A percentile compares a stretch with the other conserved stretches of the same genome.
Evolutionary conservation across 768 basidiomycete species (phyloP).

Genomic region (Boletus pseudopeckii): DNA sequence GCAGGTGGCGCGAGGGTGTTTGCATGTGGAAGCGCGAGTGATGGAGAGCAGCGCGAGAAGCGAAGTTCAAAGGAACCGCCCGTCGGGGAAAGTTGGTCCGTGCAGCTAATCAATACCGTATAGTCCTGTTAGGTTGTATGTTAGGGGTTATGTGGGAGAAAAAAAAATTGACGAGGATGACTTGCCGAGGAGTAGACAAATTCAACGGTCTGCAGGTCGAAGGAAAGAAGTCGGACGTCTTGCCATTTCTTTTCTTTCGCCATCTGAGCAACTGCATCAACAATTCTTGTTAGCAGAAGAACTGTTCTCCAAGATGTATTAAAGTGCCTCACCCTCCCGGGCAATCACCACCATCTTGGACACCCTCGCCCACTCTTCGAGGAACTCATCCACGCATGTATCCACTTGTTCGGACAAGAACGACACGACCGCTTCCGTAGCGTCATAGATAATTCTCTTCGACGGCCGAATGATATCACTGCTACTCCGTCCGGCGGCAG

Average conservation of each 20-base stretch:
- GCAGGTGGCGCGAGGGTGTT: slow-evolving; percentile 24
- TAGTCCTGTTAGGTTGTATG: slow-evolving; percentile 66
- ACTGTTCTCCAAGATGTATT: not conserved
- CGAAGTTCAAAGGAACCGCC: slow-evolving; percentile 72
- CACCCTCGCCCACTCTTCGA: slow-evolving; percentile 90
- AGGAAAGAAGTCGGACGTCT: slow-evolving; percentile 80
- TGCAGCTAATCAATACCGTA: slow-evolving; percentile 73
- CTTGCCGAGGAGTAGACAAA: slow-evolving; percentile 71
- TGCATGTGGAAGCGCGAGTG: slow-evolving; percentile 4
- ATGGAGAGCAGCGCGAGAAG: slow-evolving; percentile 51
- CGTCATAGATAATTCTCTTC: slow-evolving; percentile 87
- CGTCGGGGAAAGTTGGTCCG: slow-evolving; percentile 64
- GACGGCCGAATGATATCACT: slow-evolving; percentile 72
- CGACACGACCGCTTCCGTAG: slow-evolving; percentile 81
- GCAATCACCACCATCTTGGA: slow-evolving; percentile 95
- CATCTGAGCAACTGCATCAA: slow-evolving; percentile 71
- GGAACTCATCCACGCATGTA: slow-evolving; percentile 84
- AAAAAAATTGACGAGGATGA: not conserved
- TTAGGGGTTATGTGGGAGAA: not conserved
- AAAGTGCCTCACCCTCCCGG: slow-evolving; percentile 61
- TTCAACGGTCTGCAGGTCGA: slow-evolving; percentile 90
- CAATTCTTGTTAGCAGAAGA: not conserved
- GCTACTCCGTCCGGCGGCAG: slow-evolving; percentile 47
- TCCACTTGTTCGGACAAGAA: slow-evolving; percentile 86
- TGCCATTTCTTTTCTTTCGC: slow-evolving; percentile 66